Conservation (phyloP, 176 grass and related monocot species). For the Pontederia crassipes region DNA sequence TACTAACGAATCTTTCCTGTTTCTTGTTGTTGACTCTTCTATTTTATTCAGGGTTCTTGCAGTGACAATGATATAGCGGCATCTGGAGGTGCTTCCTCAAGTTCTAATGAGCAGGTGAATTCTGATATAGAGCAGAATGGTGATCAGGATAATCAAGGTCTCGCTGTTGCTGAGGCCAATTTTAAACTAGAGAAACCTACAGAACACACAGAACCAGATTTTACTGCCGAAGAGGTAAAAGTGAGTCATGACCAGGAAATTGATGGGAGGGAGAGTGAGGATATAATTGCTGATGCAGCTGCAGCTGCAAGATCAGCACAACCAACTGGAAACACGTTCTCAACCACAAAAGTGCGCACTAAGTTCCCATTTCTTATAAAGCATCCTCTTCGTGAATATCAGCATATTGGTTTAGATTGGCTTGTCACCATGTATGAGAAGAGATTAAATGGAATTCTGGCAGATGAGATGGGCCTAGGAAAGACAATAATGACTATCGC, state of each 20-base stretch:
- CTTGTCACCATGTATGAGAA: constrained; percentile 97
- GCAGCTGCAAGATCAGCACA: constrained; percentile 96
- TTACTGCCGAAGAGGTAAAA: constrained; percentile 22
- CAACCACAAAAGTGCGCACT: constrained; percentile 82
- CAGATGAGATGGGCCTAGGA: constrained; percentile 98
- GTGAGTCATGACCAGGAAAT: constrained; percentile 30
- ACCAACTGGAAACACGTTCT: constrained; percentile 97
- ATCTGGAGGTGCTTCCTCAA: constrained; percentile 42
- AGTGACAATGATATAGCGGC: constrained; percentile 40
- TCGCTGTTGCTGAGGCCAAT: constrained; percentile 6
- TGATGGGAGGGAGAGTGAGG: constrained; percentile 40
- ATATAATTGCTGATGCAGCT: constrained; percentile 88
- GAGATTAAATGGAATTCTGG: constrained; percentile 97
- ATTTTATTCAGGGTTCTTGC: constrained; percentile 74
- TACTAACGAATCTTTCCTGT: not conserved
- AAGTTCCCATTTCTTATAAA: constrained; percentile 98
- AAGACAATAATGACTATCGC: constrained; percentile 99
- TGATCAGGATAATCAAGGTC: constrained; percentile 20
- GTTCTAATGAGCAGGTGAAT: constrained; percentile 38
- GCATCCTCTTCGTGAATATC: constrained; percentile 94
- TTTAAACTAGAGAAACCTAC: constrained; percentile 16
- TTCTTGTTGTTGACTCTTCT: constrained; percentile 25
- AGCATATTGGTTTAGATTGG: constrained; percentile 98
- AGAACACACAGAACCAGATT: constrained; percentile 21
- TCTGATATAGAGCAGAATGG: constrained; percentile 26